phyloP scores from a whole-genome alignment of 1,284 basidiomycete species.

The Ustilago bromivora region DNA sequence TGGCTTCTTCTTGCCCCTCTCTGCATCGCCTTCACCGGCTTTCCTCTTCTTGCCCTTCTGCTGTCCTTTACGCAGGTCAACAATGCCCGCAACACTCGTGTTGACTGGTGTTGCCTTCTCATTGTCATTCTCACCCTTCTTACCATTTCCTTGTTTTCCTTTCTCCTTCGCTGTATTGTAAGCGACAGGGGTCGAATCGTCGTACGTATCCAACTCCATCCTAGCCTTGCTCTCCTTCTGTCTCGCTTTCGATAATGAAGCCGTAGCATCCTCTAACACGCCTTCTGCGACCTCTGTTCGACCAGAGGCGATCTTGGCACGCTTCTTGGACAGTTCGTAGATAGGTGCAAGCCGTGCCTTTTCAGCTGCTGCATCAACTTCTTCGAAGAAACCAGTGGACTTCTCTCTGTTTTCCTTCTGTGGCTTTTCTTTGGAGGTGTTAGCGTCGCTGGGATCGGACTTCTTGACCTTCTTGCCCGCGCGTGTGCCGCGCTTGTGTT shows the following conservation, averaged over 20 bases:
- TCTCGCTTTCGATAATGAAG: constrained; percentile 26
- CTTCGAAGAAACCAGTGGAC: constrained; percentile 31
- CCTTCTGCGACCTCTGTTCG: constrained; percentile 43
- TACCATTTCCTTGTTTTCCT: background rate
- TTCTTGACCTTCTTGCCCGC: constrained; percentile 41
- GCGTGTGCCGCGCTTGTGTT: constrained; percentile 40
- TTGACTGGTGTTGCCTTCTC: constrained; percentile 21
- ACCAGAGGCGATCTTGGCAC: constrained; percentile 42
- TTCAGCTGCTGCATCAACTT: constrained; percentile 39
- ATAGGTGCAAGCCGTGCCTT: constrained; percentile 37
- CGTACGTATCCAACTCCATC: constrained; percentile 27
- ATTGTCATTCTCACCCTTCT: constrained; percentile 3
- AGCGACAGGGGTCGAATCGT: constrained; percentile 10
- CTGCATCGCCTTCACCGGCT: background rate
- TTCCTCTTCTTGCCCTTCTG: constrained; percentile 25
- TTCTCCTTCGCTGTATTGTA: background rate
- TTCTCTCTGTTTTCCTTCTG: constrained; percentile 9
- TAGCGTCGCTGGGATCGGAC: background rate
- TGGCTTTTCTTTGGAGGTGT: background rate
- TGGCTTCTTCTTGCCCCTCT: constrained; percentile 21
- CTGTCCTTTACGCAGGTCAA: constrained; percentile 32
- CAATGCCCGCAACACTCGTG: constrained; percentile 33
- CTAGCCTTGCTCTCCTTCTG: constrained; percentile 24
- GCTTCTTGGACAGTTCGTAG: constrained; percentile 39
- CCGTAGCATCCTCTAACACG: constrained; percentile 36